phyloP scores from a whole-genome alignment of 1,139 yeast species.

The Suhomyces anneliseae region DNA sequence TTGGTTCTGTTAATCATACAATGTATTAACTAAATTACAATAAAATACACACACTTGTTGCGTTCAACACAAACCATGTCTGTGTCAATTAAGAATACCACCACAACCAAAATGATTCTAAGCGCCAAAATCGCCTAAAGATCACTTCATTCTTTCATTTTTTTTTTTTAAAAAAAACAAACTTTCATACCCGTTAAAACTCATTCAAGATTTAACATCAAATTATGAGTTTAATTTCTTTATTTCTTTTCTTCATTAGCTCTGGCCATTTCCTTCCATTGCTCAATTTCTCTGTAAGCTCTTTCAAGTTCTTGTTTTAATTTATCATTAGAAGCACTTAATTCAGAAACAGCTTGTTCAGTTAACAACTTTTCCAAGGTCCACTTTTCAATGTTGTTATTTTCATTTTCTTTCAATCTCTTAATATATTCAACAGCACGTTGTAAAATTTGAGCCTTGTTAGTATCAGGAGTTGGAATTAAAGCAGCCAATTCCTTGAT shows the following conservation, averaged over 20 bases:
- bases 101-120: not conserved
- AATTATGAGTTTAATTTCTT: too few species aligned
- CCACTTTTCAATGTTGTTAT: constrained; percentile 88
- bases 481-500: constrained; percentile 79
- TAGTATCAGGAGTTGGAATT: constrained; percentile 86
- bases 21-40: constrained; percentile 1
- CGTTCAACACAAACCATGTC: not conserved
- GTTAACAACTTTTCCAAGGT: constrained; percentile 87
- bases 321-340: constrained; percentile 75
- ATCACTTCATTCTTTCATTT: too few species aligned
- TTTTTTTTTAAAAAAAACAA: too few species aligned
- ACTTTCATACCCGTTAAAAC: too few species aligned
- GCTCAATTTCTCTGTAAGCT: constrained; percentile 91
- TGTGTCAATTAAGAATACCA: not conserved
- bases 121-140: not conserved
- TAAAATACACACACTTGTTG: constrained; percentile 7
- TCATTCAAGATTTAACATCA: too few species aligned
- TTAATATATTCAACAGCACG: constrained; percentile 89
- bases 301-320: constrained; percentile 78
- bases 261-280: constrained; percentile 58
- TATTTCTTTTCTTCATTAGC: constrained; percentile 23
- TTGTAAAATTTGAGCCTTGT: constrained; percentile 85
- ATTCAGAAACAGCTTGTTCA: constrained; percentile 86
- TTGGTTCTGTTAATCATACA: not conserved
- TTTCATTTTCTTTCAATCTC: constrained; percentile 84